Evolutionary conservation across 257 asterid genomes (phyloP).

Genomic region (Cinchona pubescens): DNA sequence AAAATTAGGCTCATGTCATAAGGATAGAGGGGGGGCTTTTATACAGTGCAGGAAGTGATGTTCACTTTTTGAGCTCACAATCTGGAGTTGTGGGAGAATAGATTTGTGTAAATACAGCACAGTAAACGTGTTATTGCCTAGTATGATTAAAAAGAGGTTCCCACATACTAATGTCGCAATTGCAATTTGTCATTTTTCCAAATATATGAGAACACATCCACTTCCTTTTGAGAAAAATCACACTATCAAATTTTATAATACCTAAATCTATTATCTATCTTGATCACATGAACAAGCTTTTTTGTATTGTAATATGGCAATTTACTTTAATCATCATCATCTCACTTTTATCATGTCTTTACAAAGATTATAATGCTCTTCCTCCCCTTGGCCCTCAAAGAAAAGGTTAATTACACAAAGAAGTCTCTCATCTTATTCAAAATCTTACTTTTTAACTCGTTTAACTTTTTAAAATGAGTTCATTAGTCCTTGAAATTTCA

Average conservation of each 20-base stretch:
- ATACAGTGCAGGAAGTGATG: conserved; percentile 45
- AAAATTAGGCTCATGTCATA: conserved; percentile 23
- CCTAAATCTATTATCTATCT: conserved; percentile 43
- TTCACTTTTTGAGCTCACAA: conserved; percentile 26
- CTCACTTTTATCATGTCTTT: background rate
- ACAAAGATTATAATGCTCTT: background rate
- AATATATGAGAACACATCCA: conserved; percentile 53
- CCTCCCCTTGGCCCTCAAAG: conserved; percentile 2
- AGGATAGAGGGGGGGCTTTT: conserved; percentile 31
- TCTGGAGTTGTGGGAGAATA: conserved; percentile 19
- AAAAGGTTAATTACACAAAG: background rate
- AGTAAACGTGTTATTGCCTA: conserved; percentile 29
- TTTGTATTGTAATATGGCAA: background rate
- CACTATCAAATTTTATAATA: conserved; percentile 39
- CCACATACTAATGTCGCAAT: conserved; percentile 32
- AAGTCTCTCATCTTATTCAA: background rate
- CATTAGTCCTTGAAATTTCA: background rate
- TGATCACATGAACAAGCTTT: conserved; percentile 37
- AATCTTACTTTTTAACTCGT: background rate
- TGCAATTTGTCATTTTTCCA: conserved; percentile 51
- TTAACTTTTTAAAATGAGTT: background rate
- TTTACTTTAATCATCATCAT: background rate
- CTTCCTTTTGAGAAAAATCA: conserved; percentile 41
- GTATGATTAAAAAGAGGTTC: conserved; percentile 25
- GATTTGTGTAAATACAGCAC: conserved; percentile 22